These are phyloP conservation scores for Ustilago xerochloae DNA, from an alignment of 1,284 basidiomycete species.

Conservation along the genomic window DNA sequence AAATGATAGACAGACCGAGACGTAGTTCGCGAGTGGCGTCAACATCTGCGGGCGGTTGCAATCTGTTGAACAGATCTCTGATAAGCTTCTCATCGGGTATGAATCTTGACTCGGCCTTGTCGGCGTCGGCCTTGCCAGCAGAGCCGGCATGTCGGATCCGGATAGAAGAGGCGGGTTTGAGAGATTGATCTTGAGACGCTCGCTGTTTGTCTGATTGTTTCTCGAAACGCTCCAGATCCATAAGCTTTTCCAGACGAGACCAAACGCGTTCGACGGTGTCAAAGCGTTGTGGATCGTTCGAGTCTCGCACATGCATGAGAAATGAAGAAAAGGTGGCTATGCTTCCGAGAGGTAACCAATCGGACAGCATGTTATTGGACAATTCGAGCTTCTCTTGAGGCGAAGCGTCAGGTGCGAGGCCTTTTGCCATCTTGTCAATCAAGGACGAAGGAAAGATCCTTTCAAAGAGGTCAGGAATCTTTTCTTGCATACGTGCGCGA, in stretches of 20 bases:
- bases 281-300: slow-evolving; percentile 1
- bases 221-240: slow-evolving; percentile 24
- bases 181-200: not conserved
- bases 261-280: slow-evolving; percentile 7
- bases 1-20: slow-evolving; percentile 11
- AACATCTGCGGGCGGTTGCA: not conserved
- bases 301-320: not conserved
- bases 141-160: too few relatives aligned
- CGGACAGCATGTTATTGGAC: slow-evolving; percentile 25
- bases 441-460: slow-evolving; percentile 16
- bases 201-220: not conserved
- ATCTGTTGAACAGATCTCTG: slow-evolving; percentile 5
- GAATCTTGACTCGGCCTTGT: slow-evolving; percentile 6
- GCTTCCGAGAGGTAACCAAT: slow-evolving; percentile 25
- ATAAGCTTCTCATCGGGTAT: slow-evolving; percentile 27
- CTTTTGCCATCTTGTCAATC: slow-evolving; percentile 22
- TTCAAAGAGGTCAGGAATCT: slow-evolving; percentile 26
- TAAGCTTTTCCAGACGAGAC: slow-evolving; percentile 12
- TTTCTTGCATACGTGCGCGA: not conserved
- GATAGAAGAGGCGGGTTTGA: too few relatives aligned
- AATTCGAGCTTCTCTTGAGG: slow-evolving; percentile 42
- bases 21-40: not conserved
- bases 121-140: not conserved
- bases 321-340: slow-evolving; percentile 13
- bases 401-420: slow-evolving; percentile 13